These are phyloP conservation scores for Cylindrotheca fusiformis DNA, from an alignment of 108 stramenopile species.

Conservation along the genomic window DNA sequence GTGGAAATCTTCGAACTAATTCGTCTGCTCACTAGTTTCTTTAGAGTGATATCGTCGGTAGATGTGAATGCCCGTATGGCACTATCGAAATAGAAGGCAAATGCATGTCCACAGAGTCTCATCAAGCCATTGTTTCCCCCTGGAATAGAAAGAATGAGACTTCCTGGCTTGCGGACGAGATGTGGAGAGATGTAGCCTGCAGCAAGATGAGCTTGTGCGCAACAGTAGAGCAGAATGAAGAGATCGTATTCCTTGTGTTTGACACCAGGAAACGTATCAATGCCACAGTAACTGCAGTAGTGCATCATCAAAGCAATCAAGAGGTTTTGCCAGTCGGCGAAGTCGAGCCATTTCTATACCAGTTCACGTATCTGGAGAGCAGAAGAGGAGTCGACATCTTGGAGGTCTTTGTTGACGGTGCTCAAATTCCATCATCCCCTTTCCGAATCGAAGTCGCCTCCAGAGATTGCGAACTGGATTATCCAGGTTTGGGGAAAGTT, in stretches of 20 bases:
- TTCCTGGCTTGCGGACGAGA: too few relatives aligned
- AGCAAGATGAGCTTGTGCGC: background rate
- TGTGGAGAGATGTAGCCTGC: too few relatives aligned
- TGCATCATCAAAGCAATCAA: too few relatives aligned
- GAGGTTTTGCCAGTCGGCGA: background rate
- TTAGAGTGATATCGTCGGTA: too few relatives aligned
- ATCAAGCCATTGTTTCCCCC: too few relatives aligned
- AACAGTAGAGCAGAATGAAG: background rate
- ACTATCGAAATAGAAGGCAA: too few relatives aligned
- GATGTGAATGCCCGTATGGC: too few relatives aligned
- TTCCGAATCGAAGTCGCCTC: conserved; percentile 21
- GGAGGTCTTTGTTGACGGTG: conserved; percentile 24
- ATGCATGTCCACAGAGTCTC: too few relatives aligned
- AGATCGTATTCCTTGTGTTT: background rate
- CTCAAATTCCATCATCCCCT: conserved; percentile 31
- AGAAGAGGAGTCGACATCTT: conserved; percentile 13
- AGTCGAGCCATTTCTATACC: conserved; percentile 3
- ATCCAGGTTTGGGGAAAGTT: background rate
- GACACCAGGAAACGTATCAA: background rate
- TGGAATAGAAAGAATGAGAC: too few relatives aligned
- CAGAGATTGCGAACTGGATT: background rate
- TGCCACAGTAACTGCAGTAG: background rate
- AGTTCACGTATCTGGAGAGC: conserved; percentile 11
- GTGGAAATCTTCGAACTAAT: too few relatives aligned
- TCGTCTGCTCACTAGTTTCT: too few relatives aligned